Conservation (phyloP, 2,329 filamentous ascomycete genomes). For the Nakataea oryzae region DNA sequence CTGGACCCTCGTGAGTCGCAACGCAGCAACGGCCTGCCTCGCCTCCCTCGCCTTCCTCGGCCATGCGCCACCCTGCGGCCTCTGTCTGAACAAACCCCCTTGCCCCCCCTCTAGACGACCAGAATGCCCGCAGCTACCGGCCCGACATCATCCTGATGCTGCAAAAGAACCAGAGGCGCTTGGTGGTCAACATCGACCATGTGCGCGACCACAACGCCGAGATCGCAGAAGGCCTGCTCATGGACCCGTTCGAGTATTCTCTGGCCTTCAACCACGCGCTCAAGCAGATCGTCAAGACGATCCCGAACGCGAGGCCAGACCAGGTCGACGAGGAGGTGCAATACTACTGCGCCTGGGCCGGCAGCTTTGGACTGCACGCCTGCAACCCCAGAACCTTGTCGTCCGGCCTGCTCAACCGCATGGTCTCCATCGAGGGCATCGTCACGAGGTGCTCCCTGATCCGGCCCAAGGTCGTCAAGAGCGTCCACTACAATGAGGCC, state of each 20-base stretch:
- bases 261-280: constrained; percentile 85
- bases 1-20: constrained; percentile 67
- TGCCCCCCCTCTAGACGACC: constrained; percentile 29
- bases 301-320: constrained; percentile 64
- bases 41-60: constrained; percentile 12
- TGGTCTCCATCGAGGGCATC: constrained; percentile 96
- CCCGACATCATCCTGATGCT: constrained; percentile 77
- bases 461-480: constrained; percentile 93
- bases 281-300: constrained; percentile 74
- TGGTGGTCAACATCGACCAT: constrained; percentile 76
- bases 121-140: constrained; percentile 62
- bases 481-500: constrained; percentile 88
- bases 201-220: constrained; percentile 79
- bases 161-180: constrained; percentile 53
- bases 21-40: constrained; percentile 5
- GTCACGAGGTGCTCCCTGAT: constrained; percentile 95
- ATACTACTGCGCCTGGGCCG: constrained; percentile 96
- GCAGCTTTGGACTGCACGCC: constrained; percentile 87
- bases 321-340: constrained; percentile 69
- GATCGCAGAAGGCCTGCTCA: constrained; percentile 68
- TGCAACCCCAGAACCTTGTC: constrained; percentile 92
- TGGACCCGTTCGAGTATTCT: constrained; percentile 78
- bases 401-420: constrained; percentile 82
- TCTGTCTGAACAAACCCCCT: neutral
- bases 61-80: too few species aligned